phyloP scores from a whole-genome alignment of 2,329 filamentous ascomycete genomes.

The Chaetomiaceae sp. region DNA sequence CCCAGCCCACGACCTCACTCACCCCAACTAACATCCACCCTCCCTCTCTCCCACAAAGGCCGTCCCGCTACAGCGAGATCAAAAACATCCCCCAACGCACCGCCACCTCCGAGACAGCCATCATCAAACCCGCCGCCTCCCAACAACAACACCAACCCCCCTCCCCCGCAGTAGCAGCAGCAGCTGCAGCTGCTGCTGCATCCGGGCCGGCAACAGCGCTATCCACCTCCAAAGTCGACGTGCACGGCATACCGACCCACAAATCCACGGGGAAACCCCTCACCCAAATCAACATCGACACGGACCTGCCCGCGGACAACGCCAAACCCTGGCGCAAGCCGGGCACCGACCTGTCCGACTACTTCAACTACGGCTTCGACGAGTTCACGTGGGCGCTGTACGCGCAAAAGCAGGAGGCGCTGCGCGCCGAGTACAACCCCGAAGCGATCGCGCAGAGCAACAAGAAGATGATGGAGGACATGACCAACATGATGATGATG shows the following conservation, averaged over 20 bases:
- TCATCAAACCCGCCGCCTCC: constrained; percentile 46
- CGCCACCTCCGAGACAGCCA: constrained; percentile 45
- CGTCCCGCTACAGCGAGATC: constrained; percentile 60
- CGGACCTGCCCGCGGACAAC: constrained; percentile 64
- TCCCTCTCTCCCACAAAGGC: too few species aligned
- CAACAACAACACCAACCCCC: constrained; percentile 29
- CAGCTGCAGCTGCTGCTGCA: constrained; percentile 31
- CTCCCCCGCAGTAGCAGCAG: constrained; percentile 40
- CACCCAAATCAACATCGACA: constrained; percentile 69
- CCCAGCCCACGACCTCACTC: constrained; percentile 1
- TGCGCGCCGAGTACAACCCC: constrained; percentile 71
- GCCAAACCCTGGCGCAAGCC: constrained; percentile 95
- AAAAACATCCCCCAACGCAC: constrained; percentile 60
- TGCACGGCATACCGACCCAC: constrained; percentile 77
- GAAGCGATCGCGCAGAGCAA: constrained; percentile 58
- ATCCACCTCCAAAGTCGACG: constrained; percentile 78
- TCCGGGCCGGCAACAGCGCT: constrained; percentile 47
- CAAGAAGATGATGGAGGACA: constrained; percentile 76
- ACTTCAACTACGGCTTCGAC: constrained; percentile 99
- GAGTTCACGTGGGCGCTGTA: constrained; percentile 98
- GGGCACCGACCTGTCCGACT: constrained; percentile 90
- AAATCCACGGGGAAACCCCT: constrained; percentile 76
- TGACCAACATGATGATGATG: constrained; percentile 66
- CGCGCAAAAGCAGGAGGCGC: constrained; percentile 76
- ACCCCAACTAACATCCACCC: constrained; percentile 40